Conservation (phyloP, 306 rosid genomes). For the Echinosophora koreensis region DNA sequence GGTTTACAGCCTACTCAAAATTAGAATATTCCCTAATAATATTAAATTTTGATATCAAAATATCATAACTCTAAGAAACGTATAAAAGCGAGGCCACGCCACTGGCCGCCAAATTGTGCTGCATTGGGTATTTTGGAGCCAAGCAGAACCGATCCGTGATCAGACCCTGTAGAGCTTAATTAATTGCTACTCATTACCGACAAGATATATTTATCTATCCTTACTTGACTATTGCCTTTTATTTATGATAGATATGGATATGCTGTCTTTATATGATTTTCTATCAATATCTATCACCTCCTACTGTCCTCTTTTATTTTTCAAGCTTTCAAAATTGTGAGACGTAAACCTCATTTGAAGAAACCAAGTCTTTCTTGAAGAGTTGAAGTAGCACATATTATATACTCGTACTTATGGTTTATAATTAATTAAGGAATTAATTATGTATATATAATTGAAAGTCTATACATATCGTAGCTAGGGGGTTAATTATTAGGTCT, state of each 20-base stretch:
- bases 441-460: neutral
- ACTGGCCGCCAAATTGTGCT: constrained; percentile 1
- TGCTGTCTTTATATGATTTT: constrained; percentile 26
- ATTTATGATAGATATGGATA: neutral
- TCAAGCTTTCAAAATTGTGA: constrained; percentile 8
- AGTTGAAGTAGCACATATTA: no score
- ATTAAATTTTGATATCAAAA: no score
- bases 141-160: neutral
- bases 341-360: neutral
- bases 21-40: no score
- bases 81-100: constrained; percentile 23
- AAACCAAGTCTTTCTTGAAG: neutral
- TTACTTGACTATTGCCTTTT: constrained; percentile 13
- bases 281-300: constrained; percentile 23
- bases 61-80: no score
- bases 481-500: constrained; percentile 19
- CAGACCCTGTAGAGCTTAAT: neutral
- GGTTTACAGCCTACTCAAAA: no score
- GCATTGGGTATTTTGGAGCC: constrained; percentile 18
- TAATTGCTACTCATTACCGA: constrained; percentile 33
- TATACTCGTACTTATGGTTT: neutral
- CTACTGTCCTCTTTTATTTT: neutral
- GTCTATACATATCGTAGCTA: neutral
- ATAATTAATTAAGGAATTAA: neutral
- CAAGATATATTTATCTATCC: constrained; percentile 24